Evolutionary conservation across 2,329 filamentous ascomycete species (phyloP).

Genomic region (Camillea tinctor): DNA sequence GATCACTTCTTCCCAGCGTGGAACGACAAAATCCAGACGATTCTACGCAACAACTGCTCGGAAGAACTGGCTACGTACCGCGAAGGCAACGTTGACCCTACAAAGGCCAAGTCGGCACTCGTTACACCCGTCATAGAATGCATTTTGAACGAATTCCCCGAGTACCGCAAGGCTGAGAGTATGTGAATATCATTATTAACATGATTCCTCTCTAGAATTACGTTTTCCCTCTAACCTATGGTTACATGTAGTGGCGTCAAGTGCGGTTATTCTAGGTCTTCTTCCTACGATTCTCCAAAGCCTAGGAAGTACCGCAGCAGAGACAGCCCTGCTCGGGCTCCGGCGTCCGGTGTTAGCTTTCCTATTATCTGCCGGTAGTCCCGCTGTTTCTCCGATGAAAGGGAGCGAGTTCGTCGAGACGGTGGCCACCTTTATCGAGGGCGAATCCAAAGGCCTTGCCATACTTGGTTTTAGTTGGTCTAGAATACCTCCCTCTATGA

Average conservation of each 20-base stretch:
- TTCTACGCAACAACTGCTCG: conserved; percentile 13
- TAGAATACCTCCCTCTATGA: conserved; percentile 1
- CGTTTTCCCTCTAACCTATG: background rate
- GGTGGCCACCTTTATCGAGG: conserved; percentile 8
- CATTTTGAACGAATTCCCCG: conserved; percentile 15
- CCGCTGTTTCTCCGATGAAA: conserved; percentile 17
- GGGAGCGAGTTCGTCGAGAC: conserved; percentile 10
- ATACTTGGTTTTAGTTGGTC: conserved; percentile 8
- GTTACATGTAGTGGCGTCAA: conserved; percentile 12
- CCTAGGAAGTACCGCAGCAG: conserved; percentile 19
- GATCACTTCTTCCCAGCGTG: conserved; percentile 18
- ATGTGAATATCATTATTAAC: background rate
- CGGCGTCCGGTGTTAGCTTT: conserved; percentile 17
- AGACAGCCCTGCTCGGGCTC: conserved; percentile 16
- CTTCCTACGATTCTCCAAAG: conserved; percentile 19
- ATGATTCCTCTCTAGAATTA: background rate
- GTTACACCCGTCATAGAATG: conserved; percentile 22
- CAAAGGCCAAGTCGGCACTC: conserved; percentile 4
- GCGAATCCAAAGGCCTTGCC: conserved; percentile 3
- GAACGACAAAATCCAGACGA: conserved; percentile 11
- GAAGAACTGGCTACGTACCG: conserved; percentile 12
- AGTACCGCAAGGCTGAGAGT: conserved; percentile 22
- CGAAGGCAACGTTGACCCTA: conserved; percentile 9
- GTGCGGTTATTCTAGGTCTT: conserved; percentile 21
- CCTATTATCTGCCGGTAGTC: conserved; percentile 18